Conservation (phyloP, 2,329 filamentous ascomycete genomes). For the Ceratocystis huliohia region DNA sequence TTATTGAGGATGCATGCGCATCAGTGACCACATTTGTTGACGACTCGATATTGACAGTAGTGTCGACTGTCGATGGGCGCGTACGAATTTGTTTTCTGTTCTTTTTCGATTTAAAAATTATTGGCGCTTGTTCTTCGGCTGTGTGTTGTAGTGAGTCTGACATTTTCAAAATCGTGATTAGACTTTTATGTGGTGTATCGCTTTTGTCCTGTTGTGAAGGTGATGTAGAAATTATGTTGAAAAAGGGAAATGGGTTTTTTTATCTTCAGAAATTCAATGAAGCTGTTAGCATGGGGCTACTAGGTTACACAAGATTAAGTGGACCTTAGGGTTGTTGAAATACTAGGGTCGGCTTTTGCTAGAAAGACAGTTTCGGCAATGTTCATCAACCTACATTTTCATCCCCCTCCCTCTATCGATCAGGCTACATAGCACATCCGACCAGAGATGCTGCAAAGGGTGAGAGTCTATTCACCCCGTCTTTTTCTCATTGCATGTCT, state of each 20-base stretch:
- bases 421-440: too few relatives aligned
- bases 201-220: background rate
- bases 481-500: background rate
- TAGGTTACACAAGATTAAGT: background rate
- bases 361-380: too few relatives aligned
- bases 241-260: background rate
- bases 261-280: too few relatives aligned
- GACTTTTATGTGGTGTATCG: background rate
- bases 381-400: too few relatives aligned
- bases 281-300: too few relatives aligned
- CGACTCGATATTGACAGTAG: constrained; percentile 31
- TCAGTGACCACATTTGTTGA: background rate
- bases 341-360: background rate
- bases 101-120: constrained; percentile 45
- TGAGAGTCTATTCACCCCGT: too few relatives aligned
- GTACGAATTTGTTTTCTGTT: constrained; percentile 34
- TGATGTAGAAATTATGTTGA: background rate
- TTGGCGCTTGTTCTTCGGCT: constrained; percentile 23
- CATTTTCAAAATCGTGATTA: background rate
- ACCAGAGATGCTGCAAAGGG: too few relatives aligned
- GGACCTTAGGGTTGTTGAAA: background rate
- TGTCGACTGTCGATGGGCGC: constrained; percentile 32
- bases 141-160: background rate
- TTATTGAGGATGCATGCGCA: background rate
- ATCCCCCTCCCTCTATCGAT: too few relatives aligned